Evolutionary conservation across 768 basidiomycete genomes (phyloP).

Genomic region (Macrolepiota fuliginosa): DNA sequence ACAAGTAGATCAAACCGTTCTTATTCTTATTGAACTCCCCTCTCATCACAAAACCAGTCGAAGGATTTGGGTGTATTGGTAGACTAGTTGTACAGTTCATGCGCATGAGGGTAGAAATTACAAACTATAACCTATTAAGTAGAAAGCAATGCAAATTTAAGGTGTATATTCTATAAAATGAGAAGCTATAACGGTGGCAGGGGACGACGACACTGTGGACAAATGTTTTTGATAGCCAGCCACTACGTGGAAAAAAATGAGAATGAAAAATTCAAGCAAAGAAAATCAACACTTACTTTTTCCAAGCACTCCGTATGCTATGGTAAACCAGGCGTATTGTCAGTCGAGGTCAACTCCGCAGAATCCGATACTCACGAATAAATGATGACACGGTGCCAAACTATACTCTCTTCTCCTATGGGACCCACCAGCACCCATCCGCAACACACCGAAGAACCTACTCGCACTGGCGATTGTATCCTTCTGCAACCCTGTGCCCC

Average conservation of each 20-base stretch:
- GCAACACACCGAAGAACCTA: conserved; percentile 41
- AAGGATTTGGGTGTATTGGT: not conserved
- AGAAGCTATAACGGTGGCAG: conserved; percentile 67
- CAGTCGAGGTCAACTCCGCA: not conserved
- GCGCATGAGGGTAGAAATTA: not conserved
- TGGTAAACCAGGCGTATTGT: not conserved
- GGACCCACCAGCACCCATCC: conserved; percentile 40
- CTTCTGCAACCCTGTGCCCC: conserved; percentile 19
- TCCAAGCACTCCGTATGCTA: conserved; percentile 89
- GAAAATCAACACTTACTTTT: conserved; percentile 42
- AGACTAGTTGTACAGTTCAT: conserved; percentile 2
- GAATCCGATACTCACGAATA: conserved; percentile 61
- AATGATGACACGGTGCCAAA: conserved; percentile 84
- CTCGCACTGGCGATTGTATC: conserved; percentile 21
- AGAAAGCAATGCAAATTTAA: conserved; percentile 1
- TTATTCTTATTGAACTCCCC: not conserved
- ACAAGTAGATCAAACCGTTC: not conserved
- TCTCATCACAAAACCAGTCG: not conserved
- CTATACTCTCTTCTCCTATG: conserved; percentile 69
- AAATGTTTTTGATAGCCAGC: conserved; percentile 87
- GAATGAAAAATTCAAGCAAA: not conserved
- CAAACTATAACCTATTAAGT: conserved; percentile 2
- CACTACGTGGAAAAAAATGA: conserved; percentile 39
- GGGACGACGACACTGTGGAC: conserved; percentile 86
- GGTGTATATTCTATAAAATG: not conserved